Conservation (phyloP, 805 yeast species). For the Brettanomyces custersianus region DNA sequence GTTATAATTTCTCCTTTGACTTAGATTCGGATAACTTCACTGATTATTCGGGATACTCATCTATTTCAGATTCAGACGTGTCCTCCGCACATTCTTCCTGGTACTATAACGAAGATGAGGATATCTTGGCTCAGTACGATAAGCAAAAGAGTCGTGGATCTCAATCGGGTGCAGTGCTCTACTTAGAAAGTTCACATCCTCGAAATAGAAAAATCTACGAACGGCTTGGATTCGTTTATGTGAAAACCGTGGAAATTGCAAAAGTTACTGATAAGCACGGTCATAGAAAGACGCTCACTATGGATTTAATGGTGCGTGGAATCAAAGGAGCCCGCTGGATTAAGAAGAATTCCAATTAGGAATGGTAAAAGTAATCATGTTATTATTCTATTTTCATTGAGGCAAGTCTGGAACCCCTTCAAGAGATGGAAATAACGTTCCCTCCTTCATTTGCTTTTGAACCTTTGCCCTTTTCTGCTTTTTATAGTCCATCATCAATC, state of each 20-base stretch:
- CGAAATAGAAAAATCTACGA: constrained; percentile 43
- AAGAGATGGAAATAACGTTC: constrained; percentile 33
- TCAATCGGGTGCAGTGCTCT: constrained; percentile 28
- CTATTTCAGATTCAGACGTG: constrained; percentile 21
- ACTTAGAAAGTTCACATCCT: constrained; percentile 50
- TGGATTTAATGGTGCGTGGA: constrained; percentile 33
- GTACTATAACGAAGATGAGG: constrained; percentile 28
- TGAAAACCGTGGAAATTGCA: constrained; percentile 27
- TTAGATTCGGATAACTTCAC: constrained; percentile 25
- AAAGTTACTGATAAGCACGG: constrained; percentile 21
- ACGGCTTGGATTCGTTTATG: constrained; percentile 41
- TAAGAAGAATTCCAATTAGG: constrained; percentile 5
- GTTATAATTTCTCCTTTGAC: constrained; percentile 26
- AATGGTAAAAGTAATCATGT: not conserved
- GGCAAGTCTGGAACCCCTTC: constrained; percentile 11
- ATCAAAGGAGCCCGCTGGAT: constrained; percentile 27
- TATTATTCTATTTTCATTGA: constrained; percentile 1
- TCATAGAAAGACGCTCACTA: constrained; percentile 18
- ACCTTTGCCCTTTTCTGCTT: constrained; percentile 23
- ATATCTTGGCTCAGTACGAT: constrained; percentile 25
- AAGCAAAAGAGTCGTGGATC: constrained; percentile 20
- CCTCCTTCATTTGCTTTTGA: constrained; percentile 25
- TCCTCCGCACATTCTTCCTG: constrained; percentile 27
- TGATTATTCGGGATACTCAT: constrained; percentile 26
- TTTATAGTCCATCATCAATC: constrained; percentile 31